Evolutionary conservation across 2,329 filamentous ascomycete genomes (phyloP), one percentile per base, ranked within the genome.

Genomic region (Aciculosporium take): DNA sequence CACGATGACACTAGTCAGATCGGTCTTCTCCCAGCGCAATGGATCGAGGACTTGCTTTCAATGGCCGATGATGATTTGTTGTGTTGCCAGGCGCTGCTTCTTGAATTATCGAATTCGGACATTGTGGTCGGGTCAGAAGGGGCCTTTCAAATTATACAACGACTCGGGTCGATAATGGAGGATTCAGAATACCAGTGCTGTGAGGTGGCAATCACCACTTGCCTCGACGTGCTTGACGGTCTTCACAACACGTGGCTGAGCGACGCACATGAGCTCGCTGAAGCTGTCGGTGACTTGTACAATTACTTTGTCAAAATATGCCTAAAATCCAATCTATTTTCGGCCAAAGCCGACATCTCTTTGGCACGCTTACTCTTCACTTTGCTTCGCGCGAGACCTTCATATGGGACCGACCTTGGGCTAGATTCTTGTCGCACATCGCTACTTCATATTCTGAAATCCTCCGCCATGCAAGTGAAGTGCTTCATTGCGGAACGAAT

Each of bases 231-330:
- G 41, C 71, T 94, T 56, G 64, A 72, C 39, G 74, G 72, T 28
- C 69, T 85, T 39, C 71, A 76, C 30, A 58, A 63, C 10, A 63
- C 75, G 30, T 91, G 84, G 84, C 62, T 69, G 2, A 67, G 74
- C 18, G 67, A 72, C 31, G 64, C 67, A 18, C 69, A 72, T 27
- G 66, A 76, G 1, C 64, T 94, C 3, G 71, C 70, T n/a, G 71
- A 74, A 3, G 68, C 73, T 31, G 84, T 81, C 3, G 72, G 77
- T 17, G 81, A 93, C 45, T 64, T 95, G 17, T 96, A 96, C 57
- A 64, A 73, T 34, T 85, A 86, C 65, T 81, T 91, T 48, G 71
- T 87, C 36, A 74, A 75, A 41, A 69, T 69, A 15, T 74, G 79
- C 24, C 62, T 94, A 21, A 69, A 73, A 5, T 79, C 74, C 34